Base-by-base conservation (phyloP, 2,329 filamentous ascomycete genomes). In the Knufia petricola region DNA sequence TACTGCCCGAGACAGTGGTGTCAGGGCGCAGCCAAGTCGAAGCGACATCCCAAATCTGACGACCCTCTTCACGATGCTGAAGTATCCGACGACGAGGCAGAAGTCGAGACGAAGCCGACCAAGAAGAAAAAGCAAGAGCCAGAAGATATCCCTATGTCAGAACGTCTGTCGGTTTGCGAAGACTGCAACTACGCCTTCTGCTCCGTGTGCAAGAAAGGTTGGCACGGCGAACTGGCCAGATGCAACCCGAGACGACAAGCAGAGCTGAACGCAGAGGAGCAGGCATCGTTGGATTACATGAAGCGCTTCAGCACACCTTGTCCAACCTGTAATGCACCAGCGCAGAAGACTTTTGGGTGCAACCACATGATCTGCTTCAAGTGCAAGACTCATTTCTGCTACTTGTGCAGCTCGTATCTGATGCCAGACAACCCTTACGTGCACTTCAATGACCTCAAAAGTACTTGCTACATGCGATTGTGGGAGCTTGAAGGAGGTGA, bases 311-410 rank as follows among this genome's bases (percentile, higher is more conserved):
- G 89, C 0, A 87, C 87, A 9, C 81, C 85, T 1, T 98, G 92
- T 62, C 89, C 92, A 9, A 90, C 87, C 3, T 98, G 92, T 68
- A 79, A 75, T 24, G 82, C 84, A 1, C 87, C 87, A 0, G 84
- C 83, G 19, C 87, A 95, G 63, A 98, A 98, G 72, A 87, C 84
- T 1, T 81, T 86, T 61, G 92, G 92, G 32, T 98, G 92, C 73
- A 95, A 95, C 66, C 89, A 95, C 66, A 96, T 96, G 88, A 85
- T 83, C 43, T 95, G 90, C 67, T 87, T 84, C 64, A 82, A 86
- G 55, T 98, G 92, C 70, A 75, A 83, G 45, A 85, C 87, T 1
- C 90, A 96, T 65, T 96, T 95, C 64, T 98, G 92, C 69, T 96
- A 96, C 58, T 76, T 96, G 1, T 96, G 92, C 62, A 84, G 84